These are phyloP conservation scores for Henningerozyma blattae DNA, from an alignment of 805 yeast genomes.

Conservation along the genomic window DNA sequence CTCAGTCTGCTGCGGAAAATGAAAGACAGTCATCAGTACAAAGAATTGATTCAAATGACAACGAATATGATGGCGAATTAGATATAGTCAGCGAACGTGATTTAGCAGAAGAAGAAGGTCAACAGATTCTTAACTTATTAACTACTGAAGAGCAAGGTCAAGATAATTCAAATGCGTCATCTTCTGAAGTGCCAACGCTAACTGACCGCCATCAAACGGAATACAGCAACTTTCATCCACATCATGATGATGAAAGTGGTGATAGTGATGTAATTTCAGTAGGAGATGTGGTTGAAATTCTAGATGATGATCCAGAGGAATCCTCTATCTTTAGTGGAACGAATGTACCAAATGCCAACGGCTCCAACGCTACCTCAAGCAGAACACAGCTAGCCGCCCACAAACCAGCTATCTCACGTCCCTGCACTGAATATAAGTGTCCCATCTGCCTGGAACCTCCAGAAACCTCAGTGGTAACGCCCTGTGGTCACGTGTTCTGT, in stretches of 20 bases:
- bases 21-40: too few relatives aligned
- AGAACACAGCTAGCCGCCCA: slow-evolving; percentile 5
- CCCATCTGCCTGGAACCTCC: slow-evolving; percentile 49
- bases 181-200: too few relatives aligned
- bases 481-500: slow-evolving; percentile 51
- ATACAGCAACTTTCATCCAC: background rate
- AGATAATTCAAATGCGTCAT: too few relatives aligned
- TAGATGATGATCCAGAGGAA: slow-evolving; percentile 23
- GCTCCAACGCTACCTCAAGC: background rate
- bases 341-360: slow-evolving; percentile 2
- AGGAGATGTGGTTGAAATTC: slow-evolving; percentile 29
- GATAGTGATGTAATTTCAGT: slow-evolving; percentile 14
- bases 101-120: too few relatives aligned
- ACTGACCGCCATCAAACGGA: too few relatives aligned
- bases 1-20: too few relatives aligned
- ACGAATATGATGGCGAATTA: too few relatives aligned
- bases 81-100: too few relatives aligned
- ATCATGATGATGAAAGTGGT: background rate
- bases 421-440: slow-evolving; percentile 30
- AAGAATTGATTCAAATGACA: too few relatives aligned
- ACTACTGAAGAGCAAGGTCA: background rate
- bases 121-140: background rate
- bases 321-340: slow-evolving; percentile 2
- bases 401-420: slow-evolving; percentile 13
- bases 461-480: slow-evolving; percentile 33